These are phyloP conservation scores for Cladorrhinum sp. DNA, from an alignment of 2,329 filamentous ascomycete genomes.

Conservation along the genomic window DNA sequence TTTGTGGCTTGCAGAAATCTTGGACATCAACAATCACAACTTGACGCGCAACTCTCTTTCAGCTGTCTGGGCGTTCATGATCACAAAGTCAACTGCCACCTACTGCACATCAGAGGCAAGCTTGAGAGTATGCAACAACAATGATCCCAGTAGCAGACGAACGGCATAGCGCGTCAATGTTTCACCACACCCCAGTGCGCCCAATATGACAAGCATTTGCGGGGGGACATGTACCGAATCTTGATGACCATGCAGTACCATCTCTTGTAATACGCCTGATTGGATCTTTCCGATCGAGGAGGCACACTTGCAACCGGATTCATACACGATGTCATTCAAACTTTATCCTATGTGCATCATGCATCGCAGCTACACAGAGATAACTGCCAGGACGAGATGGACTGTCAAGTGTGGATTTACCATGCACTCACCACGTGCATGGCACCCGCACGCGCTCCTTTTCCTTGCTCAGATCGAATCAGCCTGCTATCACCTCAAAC, in stretches of 20 bases:
- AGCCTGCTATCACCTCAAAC: no score
- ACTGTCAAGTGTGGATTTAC: no score
- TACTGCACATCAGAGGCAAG: conserved; percentile 4
- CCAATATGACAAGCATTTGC: background rate
- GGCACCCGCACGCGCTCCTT: no score
- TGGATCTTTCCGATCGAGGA: background rate
- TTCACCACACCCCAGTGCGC: background rate
- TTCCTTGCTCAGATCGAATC: no score
- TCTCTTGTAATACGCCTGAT: background rate
- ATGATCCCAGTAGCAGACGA: background rate
- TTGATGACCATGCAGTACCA: background rate
- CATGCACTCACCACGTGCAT: no score
- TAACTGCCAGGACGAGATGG: no score
- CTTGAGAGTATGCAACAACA: background rate
- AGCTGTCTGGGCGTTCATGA: background rate
- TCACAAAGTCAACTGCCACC: background rate
- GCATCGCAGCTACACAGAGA: no score
- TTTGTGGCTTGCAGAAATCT: background rate
- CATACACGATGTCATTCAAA: no score
- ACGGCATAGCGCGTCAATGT: background rate
- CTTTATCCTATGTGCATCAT: no score
- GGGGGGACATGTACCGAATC: background rate
- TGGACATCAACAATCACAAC: background rate
- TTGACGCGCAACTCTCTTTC: background rate
- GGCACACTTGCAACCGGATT: no score